Evolutionary conservation across 257 asterid species (phyloP).

Genomic region (Marsdenia floribunda): DNA sequence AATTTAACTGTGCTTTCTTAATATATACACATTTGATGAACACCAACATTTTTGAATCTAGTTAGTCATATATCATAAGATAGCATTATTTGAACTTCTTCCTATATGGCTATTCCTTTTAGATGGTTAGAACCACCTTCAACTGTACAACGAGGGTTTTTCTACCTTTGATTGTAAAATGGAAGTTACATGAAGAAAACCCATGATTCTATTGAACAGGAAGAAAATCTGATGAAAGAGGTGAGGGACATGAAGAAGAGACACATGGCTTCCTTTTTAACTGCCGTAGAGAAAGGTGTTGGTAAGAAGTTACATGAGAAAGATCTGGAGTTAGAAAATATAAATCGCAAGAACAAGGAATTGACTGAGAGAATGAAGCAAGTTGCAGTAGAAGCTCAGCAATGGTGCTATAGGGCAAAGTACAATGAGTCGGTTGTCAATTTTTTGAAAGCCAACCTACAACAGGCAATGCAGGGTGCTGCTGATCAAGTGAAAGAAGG

Average conservation of each 20-base stretch:
- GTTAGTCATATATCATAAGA: background rate
- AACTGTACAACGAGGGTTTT: background rate
- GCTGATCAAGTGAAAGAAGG: conserved; percentile 56
- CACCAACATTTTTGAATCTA: background rate
- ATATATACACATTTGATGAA: background rate
- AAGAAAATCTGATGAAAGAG: conserved; percentile 55
- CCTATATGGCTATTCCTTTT: background rate
- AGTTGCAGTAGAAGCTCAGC: conserved; percentile 61
- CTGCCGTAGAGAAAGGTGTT: conserved; percentile 45
- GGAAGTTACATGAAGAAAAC: conserved; percentile 11
- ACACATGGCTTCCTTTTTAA: conserved; percentile 57
- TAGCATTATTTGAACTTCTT: background rate
- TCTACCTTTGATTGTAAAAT: background rate
- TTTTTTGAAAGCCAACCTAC: conserved; percentile 53
- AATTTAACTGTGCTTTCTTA: background rate
- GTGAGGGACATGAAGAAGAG: conserved; percentile 59
- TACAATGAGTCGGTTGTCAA: conserved; percentile 74
- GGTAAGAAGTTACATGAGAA: conserved; percentile 54
- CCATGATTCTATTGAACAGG: conserved; percentile 37
- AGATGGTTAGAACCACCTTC: background rate
- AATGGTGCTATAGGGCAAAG: conserved; percentile 84
- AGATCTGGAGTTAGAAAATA: conserved; percentile 51
- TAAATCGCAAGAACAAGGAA: conserved; percentile 59
- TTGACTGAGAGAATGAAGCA: conserved; percentile 68
- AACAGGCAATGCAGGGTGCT: conserved; percentile 52